Evolutionary conservation across 257 asterid genomes (phyloP).

Genomic region (Solanum okadae): DNA sequence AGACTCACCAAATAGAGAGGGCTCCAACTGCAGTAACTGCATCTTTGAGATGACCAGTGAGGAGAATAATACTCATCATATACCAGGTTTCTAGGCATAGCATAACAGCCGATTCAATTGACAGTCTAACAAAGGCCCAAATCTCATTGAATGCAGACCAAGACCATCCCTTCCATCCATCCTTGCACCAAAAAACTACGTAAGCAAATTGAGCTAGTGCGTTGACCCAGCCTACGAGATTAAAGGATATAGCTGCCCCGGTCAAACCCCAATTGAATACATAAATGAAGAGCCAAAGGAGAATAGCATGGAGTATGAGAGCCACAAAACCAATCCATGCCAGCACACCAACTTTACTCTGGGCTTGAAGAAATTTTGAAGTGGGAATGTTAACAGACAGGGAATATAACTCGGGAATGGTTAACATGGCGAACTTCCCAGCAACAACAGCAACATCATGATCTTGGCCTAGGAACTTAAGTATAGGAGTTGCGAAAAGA

Average conservation of each 20-base stretch:
- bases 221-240: conserved; percentile 41
- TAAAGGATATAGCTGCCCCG: conserved; percentile 62
- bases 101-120: conserved; percentile 89
- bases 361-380: conserved; percentile 75
- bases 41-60: conserved; percentile 61
- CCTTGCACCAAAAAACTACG: conserved; percentile 71
- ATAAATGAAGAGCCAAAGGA: conserved; percentile 54
- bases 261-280: conserved; percentile 47
- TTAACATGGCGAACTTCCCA: conserved; percentile 45
- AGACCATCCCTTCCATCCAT: conserved; percentile 85
- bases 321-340: conserved; percentile 50
- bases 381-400: conserved; percentile 55
- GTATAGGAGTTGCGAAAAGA: conserved; percentile 71
- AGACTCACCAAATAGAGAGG: conserved; percentile 67
- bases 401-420: conserved; percentile 60
- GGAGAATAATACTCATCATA: conserved; percentile 64
- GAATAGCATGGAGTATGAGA: conserved; percentile 26
- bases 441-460: conserved; percentile 50
- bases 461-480: conserved; percentile 58
- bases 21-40: conserved; percentile 75
- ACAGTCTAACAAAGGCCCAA: conserved; percentile 70
- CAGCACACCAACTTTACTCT: conserved; percentile 65
- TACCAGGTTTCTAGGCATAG: conserved; percentile 84
- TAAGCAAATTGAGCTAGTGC: conserved; percentile 56
- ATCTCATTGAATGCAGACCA: conserved; percentile 51